phyloP scores from a whole-genome alignment of 495 filamentous ascomycete species.

The Apodospora peruviana region DNA sequence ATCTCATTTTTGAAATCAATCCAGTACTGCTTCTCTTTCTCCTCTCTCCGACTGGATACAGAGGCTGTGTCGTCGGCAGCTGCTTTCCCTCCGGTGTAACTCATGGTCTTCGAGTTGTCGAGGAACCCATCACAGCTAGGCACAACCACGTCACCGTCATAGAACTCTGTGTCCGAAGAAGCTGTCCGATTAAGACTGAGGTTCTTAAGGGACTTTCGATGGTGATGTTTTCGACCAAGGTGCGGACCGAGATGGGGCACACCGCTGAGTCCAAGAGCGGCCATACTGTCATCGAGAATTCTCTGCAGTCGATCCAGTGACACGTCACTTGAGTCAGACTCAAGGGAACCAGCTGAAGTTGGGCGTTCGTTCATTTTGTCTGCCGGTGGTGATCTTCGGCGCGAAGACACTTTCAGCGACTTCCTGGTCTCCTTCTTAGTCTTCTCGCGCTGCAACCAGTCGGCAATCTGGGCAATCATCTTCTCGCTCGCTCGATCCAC shows the following conservation, averaged over 20 bases:
- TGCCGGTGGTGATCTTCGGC: slow-evolving; percentile 24
- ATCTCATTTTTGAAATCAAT: slow-evolving; percentile 82
- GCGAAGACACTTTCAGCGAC: slow-evolving; percentile 27
- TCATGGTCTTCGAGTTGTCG: slow-evolving; percentile 82
- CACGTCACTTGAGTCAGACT: slow-evolving; percentile 53
- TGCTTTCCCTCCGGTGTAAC: slow-evolving; percentile 60
- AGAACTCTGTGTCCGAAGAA: slow-evolving; percentile 78
- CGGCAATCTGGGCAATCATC: slow-evolving; percentile 65
- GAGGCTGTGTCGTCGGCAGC: slow-evolving; percentile 42
- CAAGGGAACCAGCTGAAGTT: slow-evolving; percentile 29
- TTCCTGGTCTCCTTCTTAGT: slow-evolving; percentile 52
- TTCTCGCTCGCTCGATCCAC: slow-evolving; percentile 39
- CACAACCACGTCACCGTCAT: slow-evolving; percentile 64
- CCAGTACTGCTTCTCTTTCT: slow-evolving; percentile 72
- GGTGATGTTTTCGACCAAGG: slow-evolving; percentile 25
- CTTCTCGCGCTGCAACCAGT: slow-evolving; percentile 78
- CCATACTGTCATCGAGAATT: slow-evolving; percentile 59
- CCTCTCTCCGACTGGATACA: slow-evolving; percentile 34
- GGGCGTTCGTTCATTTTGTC: slow-evolving; percentile 12
- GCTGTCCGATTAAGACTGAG: slow-evolving; percentile 26
- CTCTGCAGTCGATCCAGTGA: slow-evolving; percentile 65
- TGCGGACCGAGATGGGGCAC: slow-evolving; percentile 29
- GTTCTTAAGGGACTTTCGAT: slow-evolving; percentile 26
- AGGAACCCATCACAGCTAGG: slow-evolving; percentile 73
- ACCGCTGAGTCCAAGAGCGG: slow-evolving; percentile 35